A percentile compares a stretch with the other conserved stretches of the same genome.
These are phyloP conservation scores for Gentiana straminea DNA, from an alignment of 257 asterid genomes.

Conservation along the genomic window DNA sequence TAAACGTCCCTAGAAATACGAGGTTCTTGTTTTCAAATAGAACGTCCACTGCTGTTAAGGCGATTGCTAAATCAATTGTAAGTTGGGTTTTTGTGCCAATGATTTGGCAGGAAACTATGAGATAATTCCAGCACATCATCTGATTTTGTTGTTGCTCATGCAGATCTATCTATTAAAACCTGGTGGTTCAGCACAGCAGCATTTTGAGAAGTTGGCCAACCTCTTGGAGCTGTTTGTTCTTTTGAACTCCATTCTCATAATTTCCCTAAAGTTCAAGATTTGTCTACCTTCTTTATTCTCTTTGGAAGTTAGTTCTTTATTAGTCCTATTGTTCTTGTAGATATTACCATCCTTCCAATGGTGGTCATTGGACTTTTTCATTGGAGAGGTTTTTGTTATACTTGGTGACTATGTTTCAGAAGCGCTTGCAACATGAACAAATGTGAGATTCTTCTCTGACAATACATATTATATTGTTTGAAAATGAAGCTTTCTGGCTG, in stretches of 20 bases:
- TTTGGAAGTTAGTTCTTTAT: slow-evolving; percentile 1
- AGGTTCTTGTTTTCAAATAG: slow-evolving; percentile 78
- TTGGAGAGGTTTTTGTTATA: slow-evolving; percentile 78
- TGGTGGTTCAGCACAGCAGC: slow-evolving; percentile 71
- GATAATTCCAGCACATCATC: slow-evolving; percentile 2
- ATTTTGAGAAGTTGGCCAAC: slow-evolving; percentile 81
- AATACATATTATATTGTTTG: neutral
- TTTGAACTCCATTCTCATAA: slow-evolving; percentile 9
- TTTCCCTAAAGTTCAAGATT: neutral
- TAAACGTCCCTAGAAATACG: slow-evolving; percentile 88
- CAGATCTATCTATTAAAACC: slow-evolving; percentile 92
- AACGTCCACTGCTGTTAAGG: slow-evolving; percentile 66
- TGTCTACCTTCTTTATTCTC: neutral
- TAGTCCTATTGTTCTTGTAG: slow-evolving; percentile 24
- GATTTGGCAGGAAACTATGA: neutral
- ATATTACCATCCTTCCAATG: slow-evolving; percentile 99
- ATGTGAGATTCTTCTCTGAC: slow-evolving; percentile 43
- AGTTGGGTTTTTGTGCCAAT: slow-evolving; percentile 17
- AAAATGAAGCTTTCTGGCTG: slow-evolving; percentile 11
- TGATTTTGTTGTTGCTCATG: slow-evolving; percentile 28
- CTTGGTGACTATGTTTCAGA: slow-evolving; percentile 66
- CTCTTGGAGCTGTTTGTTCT: slow-evolving; percentile 92
- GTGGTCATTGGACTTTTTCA: slow-evolving; percentile 96
- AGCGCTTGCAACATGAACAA: slow-evolving; percentile 84
- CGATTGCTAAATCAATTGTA: slow-evolving; percentile 94